Percentiles rank a stretch among this genome's conserved stretches.
Evolutionary conservation across 495 filamentous ascomycete genomes (phyloP).

Genomic region (Hypoxylon cercidicola): DNA sequence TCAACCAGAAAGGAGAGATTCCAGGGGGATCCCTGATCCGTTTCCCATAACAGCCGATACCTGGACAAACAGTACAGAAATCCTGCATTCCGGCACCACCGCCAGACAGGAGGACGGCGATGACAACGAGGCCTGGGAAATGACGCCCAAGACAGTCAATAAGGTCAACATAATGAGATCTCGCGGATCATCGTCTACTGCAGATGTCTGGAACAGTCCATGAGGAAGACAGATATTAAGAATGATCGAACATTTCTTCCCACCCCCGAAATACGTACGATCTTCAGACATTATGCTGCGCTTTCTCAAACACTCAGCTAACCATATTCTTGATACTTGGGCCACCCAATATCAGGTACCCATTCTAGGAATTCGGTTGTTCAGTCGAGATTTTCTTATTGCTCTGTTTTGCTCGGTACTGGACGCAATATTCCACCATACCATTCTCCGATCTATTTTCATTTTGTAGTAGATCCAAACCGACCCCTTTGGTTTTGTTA

Average conservation of each 20-base stretch:
- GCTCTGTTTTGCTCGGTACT: too few relatives aligned
- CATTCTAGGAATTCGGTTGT: too few relatives aligned
- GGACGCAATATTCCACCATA: too few relatives aligned
- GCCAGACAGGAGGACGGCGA: background rate
- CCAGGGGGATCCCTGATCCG: slow-evolving; percentile 2
- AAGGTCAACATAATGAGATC: background rate
- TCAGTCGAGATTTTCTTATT: too few relatives aligned
- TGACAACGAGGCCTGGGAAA: background rate
- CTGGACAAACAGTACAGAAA: background rate
- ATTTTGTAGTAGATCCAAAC: too few relatives aligned
- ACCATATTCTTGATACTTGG: too few relatives aligned
- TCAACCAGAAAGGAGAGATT: background rate
- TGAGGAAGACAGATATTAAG: background rate
- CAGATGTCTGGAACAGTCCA: background rate
- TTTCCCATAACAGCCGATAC: background rate
- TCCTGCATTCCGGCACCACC: background rate
- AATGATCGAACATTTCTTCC: background rate
- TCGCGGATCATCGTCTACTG: background rate
- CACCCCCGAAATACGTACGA: too few relatives aligned
- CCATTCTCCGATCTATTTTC: too few relatives aligned
- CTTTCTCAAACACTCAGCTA: too few relatives aligned
- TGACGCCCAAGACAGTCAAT: background rate
- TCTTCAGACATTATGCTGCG: too few relatives aligned
- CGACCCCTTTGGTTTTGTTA: too few relatives aligned
- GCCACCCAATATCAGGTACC: too few relatives aligned